Evolutionary conservation across 2,329 filamentous ascomycete species (phyloP).

Genomic region (Celoporthe dispersa): DNA sequence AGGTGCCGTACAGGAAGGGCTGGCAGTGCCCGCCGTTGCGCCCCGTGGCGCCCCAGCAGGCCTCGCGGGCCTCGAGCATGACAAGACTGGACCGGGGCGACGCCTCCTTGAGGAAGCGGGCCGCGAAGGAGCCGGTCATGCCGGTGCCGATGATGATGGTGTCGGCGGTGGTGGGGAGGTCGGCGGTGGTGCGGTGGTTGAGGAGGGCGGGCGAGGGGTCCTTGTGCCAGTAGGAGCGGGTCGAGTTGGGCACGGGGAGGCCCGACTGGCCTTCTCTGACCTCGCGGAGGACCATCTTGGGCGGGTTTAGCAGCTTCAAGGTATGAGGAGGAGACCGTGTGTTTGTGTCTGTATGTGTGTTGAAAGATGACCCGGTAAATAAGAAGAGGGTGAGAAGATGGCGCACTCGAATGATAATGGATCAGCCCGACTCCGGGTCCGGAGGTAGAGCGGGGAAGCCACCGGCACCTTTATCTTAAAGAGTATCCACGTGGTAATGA

Average conservation of each 20-base stretch:
- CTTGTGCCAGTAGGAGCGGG: slow-evolving; percentile 74
- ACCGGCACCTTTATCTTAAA: slow-evolving; percentile 7
- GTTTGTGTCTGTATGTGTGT: background rate
- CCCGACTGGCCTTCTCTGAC: slow-evolving; percentile 47
- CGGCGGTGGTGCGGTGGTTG: slow-evolving; percentile 68
- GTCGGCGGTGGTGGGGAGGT: slow-evolving; percentile 66
- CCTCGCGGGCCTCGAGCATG: slow-evolving; percentile 78
- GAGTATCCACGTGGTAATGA: background rate
- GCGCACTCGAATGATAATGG: background rate
- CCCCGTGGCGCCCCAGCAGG: slow-evolving; percentile 84
- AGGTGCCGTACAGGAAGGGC: slow-evolving; percentile 66
- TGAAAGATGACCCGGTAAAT: too few relatives aligned
- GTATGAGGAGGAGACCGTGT: background rate
- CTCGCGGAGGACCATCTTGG: slow-evolving; percentile 32
- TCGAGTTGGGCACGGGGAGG: slow-evolving; percentile 65
- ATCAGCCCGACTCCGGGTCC: slow-evolving; percentile 4
- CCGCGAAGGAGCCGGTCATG: slow-evolving; percentile 75
- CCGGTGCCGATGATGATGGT: slow-evolving; percentile 76
- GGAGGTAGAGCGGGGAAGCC: slow-evolving; percentile 4
- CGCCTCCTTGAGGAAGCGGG: slow-evolving; percentile 61
- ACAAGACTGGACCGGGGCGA: slow-evolving; percentile 58
- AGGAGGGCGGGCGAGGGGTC: slow-evolving; percentile 67
- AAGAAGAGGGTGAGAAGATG: background rate
- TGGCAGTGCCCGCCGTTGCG: slow-evolving; percentile 78
- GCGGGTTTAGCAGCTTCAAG: background rate